A percentile compares a stretch with the other conserved stretches of the same genome.
Evolutionary conservation across 805 yeast genomes (phyloP).

Genomic region (Myxozyma lipomycoides): DNA sequence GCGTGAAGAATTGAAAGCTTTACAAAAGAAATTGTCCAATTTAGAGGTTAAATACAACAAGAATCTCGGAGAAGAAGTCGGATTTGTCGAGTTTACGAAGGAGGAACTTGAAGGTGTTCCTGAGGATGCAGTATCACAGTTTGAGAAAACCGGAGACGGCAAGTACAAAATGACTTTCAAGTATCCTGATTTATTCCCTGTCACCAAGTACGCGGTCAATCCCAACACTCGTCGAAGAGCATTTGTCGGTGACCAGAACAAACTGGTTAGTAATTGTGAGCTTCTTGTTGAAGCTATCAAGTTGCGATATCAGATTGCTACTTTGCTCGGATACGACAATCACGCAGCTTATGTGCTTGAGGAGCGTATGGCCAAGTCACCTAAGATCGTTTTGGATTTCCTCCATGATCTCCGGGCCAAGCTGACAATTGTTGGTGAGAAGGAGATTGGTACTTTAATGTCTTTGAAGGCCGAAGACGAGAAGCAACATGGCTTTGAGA

Average conservation of each 20-base stretch:
- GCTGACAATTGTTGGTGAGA: constrained; percentile 55
- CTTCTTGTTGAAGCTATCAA: constrained; percentile 57
- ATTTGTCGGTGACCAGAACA: constrained; percentile 62
- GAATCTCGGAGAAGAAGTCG: constrained; percentile 48
- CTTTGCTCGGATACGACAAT: constrained; percentile 59
- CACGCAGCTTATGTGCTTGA: constrained; percentile 71
- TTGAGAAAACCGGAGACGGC: constrained; percentile 47
- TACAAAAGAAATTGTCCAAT: constrained; percentile 57
- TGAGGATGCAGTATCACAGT: constrained; percentile 54
- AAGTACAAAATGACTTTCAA: constrained; percentile 67
- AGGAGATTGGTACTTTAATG: constrained; percentile 50
- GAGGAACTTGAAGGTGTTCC: constrained; percentile 76
- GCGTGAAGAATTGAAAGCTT: constrained; percentile 53
- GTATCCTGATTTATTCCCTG: constrained; percentile 75
- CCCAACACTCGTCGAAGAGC: constrained; percentile 65
- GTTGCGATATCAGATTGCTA: constrained; percentile 59
- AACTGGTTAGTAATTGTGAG: constrained; percentile 60
- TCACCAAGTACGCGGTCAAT: constrained; percentile 63
- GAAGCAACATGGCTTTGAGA: constrained; percentile 43
- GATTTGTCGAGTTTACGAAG: constrained; percentile 52
- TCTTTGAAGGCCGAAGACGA: constrained; percentile 54
- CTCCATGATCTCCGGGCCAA: constrained; percentile 58
- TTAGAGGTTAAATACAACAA: constrained; percentile 56
- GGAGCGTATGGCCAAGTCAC: constrained; percentile 73
- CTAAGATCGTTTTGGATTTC: constrained; percentile 54